Base-by-base conservation (phyloP, 768 basidiomycete species). In the Boletellus emodensis region DNA sequence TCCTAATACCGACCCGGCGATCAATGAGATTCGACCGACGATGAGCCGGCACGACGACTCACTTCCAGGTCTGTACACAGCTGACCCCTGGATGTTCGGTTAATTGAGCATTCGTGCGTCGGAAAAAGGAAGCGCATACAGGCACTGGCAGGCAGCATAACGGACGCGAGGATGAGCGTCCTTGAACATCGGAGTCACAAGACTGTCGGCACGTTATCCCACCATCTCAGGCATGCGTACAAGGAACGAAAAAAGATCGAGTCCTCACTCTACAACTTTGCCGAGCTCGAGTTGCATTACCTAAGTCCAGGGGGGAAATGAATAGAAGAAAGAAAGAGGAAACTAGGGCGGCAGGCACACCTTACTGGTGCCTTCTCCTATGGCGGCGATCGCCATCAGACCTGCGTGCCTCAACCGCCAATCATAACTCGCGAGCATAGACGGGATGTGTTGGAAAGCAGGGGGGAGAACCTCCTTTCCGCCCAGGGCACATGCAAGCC, bases 1-100 rank as follows among this genome's bases (percentile, higher is more conserved):
- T 88, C 87, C 83, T 87, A 45, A 17, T 36, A n/a, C 15, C 28
- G 32, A 13, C 15, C 7, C 41, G 22, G n/a, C 10, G 3, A 22
- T 55, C 39, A 52, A 33, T 15, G 1, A 38, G 13, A 35, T 7
- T 32, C 22, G 13, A 6, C 6, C 14, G 9, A 32, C 17, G 30
- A 30, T 28, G n/a, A 20, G 40, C n/a, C 22, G 15, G 17, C 28
- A 22, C 15, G 12, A 26, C 22, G 30, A 58, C 72, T 43, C 64
- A 88, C 89, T 72, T 90, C 90, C 39, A 93, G 74, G 70, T 94
- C 92, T 4, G 89, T 91, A 63, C 92, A 93, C 4, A 95, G 72
- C 63, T 94, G 92, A 0, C 92, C 92, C 41, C 91, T 90, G 56
- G 12, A 44, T 33, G 17, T 32, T 41, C 20, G 6, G 40, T 34